Evolutionary conservation across 1,284 basidiomycete species (phyloP).

Genomic region (Papiliotrema terrestris): DNA sequence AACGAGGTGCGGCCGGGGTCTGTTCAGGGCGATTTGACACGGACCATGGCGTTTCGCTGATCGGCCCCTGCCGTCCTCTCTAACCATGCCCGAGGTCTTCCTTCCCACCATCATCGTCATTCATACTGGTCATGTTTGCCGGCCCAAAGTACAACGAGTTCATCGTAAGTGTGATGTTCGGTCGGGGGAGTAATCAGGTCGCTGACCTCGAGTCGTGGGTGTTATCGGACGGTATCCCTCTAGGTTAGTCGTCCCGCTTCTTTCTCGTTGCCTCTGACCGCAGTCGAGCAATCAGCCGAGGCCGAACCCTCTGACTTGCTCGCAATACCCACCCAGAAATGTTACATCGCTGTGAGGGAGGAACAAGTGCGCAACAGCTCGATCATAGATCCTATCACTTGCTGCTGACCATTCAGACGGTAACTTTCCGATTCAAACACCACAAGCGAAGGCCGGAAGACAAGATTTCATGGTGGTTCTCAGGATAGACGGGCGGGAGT

Average conservation of each 20-base stretch:
- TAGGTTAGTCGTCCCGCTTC: not conserved
- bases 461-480: not conserved
- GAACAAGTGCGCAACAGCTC: not conserved
- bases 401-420: not conserved
- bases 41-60: too few relatives aligned
- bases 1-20: too few relatives aligned
- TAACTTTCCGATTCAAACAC: not conserved
- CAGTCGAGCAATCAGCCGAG: not conserved
- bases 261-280: not conserved
- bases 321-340: not conserved
- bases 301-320: not conserved
- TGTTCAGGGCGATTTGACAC: too few relatives aligned
- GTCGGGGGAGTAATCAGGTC: not conserved
- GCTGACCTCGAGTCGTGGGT: not conserved
- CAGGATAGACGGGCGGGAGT: not conserved
- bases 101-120: not conserved
- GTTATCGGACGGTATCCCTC: not conserved
- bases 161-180: not conserved
- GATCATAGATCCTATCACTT: not conserved
- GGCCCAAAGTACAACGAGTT: conserved; percentile 1
- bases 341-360: not conserved
- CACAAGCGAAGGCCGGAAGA: not conserved
- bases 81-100: too few relatives aligned
- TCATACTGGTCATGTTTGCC: not conserved
- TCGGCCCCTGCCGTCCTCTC: too few relatives aligned